These are phyloP conservation scores for Gymnopus androsaceus DNA, from an alignment of 1,284 basidiomycete species.

Conservation along the genomic window DNA sequence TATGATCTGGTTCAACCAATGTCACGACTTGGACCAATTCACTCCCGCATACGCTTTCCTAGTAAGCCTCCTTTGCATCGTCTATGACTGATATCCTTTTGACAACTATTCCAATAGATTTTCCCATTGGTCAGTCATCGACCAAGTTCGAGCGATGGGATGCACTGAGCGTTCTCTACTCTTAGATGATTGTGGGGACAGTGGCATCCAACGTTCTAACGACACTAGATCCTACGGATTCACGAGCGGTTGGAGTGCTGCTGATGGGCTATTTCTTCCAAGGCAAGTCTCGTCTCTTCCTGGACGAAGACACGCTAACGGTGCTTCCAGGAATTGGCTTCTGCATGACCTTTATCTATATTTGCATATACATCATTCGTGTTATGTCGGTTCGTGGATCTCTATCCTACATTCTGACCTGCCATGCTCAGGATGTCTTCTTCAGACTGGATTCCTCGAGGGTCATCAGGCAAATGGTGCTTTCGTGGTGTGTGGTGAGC, in stretches of 20 bases:
- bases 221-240: conserved; percentile 37
- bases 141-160: background rate
- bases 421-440: background rate
- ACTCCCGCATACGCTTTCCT: conserved; percentile 52
- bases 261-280: conserved; percentile 51
- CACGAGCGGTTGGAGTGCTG: conserved; percentile 42
- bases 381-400: conserved; percentile 42
- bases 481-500: conserved; percentile 44
- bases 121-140: conserved; percentile 44
- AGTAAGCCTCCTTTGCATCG: conserved; percentile 30
- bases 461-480: conserved; percentile 53
- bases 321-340: conserved; percentile 40
- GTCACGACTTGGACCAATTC: conserved; percentile 45
- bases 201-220: conserved; percentile 48
- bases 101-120: conserved; percentile 29
- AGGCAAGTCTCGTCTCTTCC: conserved; percentile 29
- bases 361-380: conserved; percentile 52
- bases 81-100: background rate
- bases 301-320: conserved; percentile 9
- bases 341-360: conserved; percentile 54
- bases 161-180: background rate
- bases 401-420: background rate
- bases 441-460: conserved; percentile 50
- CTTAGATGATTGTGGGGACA: conserved; percentile 50
- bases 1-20: conserved; percentile 53